Percentiles rank a stretch among this genome's conserved stretches.
phyloP scores from a whole-genome alignment of 768 basidiomycete species.

The Lentinula raphanica region DNA sequence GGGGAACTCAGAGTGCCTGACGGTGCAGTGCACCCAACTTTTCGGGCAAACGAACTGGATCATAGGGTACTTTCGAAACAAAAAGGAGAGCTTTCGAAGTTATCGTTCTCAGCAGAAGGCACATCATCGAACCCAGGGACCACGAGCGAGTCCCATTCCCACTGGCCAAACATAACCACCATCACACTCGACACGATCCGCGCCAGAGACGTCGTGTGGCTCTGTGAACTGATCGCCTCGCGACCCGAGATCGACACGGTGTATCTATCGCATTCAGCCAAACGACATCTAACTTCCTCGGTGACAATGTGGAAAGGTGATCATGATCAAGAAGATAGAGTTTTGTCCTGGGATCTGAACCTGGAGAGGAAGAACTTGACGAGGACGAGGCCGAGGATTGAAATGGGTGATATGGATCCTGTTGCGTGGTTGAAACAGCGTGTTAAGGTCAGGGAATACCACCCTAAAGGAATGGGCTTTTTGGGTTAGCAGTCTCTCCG shows the following conservation, averaged over 20 bases:
- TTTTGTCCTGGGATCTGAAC: not conserved
- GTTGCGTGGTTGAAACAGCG: not conserved
- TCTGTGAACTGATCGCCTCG: conserved; percentile 3
- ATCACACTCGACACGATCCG: conserved; percentile 5
- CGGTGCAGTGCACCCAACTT: too few species aligned
- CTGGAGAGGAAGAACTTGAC: not conserved
- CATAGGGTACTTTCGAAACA: not conserved
- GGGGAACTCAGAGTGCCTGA: too few species aligned
- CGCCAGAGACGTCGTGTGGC: conserved; percentile 4
- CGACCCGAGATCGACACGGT: conserved; percentile 7
- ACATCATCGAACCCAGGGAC: not conserved
- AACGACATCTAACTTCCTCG: not conserved
- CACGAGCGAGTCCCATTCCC: not conserved
- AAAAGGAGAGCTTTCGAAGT: not conserved
- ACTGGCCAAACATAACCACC: conserved; percentile 5
- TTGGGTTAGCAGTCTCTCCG: too few species aligned
- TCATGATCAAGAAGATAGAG: not conserved
- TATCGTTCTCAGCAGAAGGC: not conserved
- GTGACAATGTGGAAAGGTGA: conserved; percentile 3
- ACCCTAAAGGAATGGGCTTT: not conserved
- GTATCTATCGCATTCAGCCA: conserved; percentile 4
- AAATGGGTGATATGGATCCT: conserved; percentile 2
- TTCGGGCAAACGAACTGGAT: not conserved
- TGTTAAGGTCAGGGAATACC: not conserved
- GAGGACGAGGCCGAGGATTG: too few species aligned